Evolutionary conservation across 495 filamentous ascomycete genomes (phyloP).

Genomic region (Trichodelitschia bisporula): DNA sequence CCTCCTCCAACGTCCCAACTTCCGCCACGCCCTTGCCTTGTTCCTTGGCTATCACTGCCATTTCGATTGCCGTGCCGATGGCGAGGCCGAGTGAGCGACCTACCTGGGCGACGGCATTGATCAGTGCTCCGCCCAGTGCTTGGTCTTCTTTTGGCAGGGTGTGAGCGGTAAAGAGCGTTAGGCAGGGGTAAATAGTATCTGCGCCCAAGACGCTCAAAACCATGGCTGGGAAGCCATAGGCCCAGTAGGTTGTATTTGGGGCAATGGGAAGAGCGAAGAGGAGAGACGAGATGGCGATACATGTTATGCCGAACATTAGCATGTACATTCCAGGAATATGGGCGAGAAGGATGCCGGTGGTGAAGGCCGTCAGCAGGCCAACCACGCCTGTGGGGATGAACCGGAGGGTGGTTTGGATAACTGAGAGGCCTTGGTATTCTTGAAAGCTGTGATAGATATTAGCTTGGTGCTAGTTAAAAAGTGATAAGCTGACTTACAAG

Average conservation of each 20-base stretch:
- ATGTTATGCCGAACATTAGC: no score
- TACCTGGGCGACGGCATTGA: conserved; percentile 32
- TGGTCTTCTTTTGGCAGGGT: conserved; percentile 32
- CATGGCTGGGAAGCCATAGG: conserved; percentile 33
- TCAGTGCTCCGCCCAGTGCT: conserved; percentile 31
- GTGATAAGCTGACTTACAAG: conserved; percentile 14
- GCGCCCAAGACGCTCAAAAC: conserved; percentile 30
- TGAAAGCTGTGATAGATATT: conserved; percentile 19
- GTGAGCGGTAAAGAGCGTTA: conserved; percentile 33
- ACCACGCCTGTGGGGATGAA: conserved; percentile 33
- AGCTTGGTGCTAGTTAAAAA: not conserved
- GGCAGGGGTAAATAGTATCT: conserved; percentile 30
- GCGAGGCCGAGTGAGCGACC: conserved; percentile 32
- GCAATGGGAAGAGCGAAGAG: conserved; percentile 33
- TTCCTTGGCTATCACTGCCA: conserved; percentile 18
- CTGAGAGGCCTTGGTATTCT: conserved; percentile 26
- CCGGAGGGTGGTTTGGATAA: conserved; percentile 31
- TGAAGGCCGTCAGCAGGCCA: conserved; percentile 11
- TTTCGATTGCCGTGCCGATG: conserved; percentile 30
- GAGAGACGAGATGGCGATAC: no score
- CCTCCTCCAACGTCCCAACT: conserved; percentile 15
- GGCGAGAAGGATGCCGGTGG: not conserved
- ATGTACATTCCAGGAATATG: no score
- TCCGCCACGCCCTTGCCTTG: conserved; percentile 18
- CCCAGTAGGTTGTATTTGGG: conserved; percentile 28